Evolutionary conservation across 2,329 filamentous ascomycete genomes (phyloP), one percentile per base, ranked within the genome.

Genomic region (Fusarium virguliforme): DNA sequence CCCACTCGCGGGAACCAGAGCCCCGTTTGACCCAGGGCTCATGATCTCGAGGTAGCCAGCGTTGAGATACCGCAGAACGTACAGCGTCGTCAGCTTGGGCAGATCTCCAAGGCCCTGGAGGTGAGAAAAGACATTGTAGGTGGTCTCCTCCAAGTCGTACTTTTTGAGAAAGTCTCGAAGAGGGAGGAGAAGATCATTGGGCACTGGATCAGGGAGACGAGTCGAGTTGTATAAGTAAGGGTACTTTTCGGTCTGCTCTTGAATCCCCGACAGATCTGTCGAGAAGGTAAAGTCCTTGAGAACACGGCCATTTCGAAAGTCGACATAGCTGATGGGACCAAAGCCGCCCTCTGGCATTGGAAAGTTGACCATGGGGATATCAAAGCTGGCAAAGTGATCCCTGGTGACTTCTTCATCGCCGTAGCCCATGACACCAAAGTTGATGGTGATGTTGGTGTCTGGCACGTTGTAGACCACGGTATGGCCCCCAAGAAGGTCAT

Each of bases 381-480:
- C 56, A 13, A 72, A 68, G 41, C 70, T 68, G 4, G 43, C 65
- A 58, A 72, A 72, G 2, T 67, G 55, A 7, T 67, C 32, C 4
- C 58, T 67, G 8, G 64, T 63, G 26, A 72, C 58, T 13, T 41
- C 13, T 3, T 65, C 51, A 15, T 72, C 59, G 1, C 68, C 70
- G 15, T 72, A 72, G 4, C 70, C 70, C 48, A 68, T 62, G 12
- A 72, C 70, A 4, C 70, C 70, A 40, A 56, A 72, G 57, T 72
- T 66, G 28, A 72, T 69, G 38, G 68, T 67, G 55, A 62, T 67
- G 59, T 69, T 61, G 50, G 48, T 62, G 18, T 54, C 59, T 3
- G 65, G 70, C 1, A 72, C 65, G n/a, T 54, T 65, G 58, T 72
- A 72, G 35, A 58, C 71, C 12, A 63, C 55, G 5, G 70, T 72